Evolutionary conservation across 2,329 filamentous ascomycete genomes (phyloP), one percentile per base, ranked within the genome.

Genomic region (Hyphodiscus sp.): DNA sequence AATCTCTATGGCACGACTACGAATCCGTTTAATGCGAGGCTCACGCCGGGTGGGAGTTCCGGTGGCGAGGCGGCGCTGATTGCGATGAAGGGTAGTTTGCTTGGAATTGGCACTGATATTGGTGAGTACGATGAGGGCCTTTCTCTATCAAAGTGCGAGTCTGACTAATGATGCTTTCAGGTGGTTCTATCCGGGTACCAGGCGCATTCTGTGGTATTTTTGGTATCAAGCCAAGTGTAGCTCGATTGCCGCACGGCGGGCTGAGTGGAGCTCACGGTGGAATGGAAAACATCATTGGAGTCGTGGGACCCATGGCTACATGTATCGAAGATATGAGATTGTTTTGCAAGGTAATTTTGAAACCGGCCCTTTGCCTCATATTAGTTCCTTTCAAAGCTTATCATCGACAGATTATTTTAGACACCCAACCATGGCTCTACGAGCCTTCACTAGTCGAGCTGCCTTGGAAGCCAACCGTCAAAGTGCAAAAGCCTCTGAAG

Each of bases 11-110:
- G 91, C 6, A 80, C 82, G 26, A 84, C 79, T 58, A 82, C 78
- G 11, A 96, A 95, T 66, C 90, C 91, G 0, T 87, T 94, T 69
- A 89, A 89, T 65, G 69, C 73, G 13, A 80, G 78, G 20, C 94
- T 92, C 72, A 89, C 87, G 0, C 89, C 91, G 0, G 91, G 91
- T n/a, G 91, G 91, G 20, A 91, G 87, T 1, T 94, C 89, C 7
- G 60, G 60, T 20, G 60, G 60, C 5, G 59, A 63, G 47, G 61
- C 59, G 2, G 61, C 58, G 0, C 51, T 61, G 9, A 41, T 61
- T n/a, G 59, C 59, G 7, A 46, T 63, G 19, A 33, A 47, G n/a
- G 62, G 61, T 18, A 58, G 57, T 20, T 45, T 54, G 33, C 33
- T 38, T n/a, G 33, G 33, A 4, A n/a, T 38, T 38, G 63, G 61